Percentiles rank a stretch among this genome's conserved stretches.
These are phyloP conservation scores for Thelonectria rubi DNA, from an alignment of 2,329 filamentous ascomycete genomes.

Conservation along the genomic window DNA sequence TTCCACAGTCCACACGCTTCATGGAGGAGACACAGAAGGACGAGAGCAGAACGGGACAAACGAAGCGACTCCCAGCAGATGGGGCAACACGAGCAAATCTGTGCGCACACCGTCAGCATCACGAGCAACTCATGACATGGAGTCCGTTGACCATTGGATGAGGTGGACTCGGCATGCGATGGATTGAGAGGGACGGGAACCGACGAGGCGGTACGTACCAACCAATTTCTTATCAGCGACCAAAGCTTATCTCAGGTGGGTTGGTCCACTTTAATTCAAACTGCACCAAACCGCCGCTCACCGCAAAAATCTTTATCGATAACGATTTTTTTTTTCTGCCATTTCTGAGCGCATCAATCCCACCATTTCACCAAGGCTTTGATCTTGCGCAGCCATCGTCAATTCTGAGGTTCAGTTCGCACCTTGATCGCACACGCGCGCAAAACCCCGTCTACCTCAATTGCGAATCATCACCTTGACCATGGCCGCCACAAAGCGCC, in stretches of 20 bases:
- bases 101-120: not conserved
- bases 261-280: not conserved
- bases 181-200: not conserved
- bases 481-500: constrained; percentile 55
- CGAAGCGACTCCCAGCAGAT: not conserved
- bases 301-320: constrained; percentile 43
- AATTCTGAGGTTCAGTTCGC: not conserved
- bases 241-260: constrained; percentile 10
- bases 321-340: constrained; percentile 39
- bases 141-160: not conserved
- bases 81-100: not conserved
- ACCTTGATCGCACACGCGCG: not conserved
- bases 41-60: not conserved
- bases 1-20: not conserved
- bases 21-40: not conserved
- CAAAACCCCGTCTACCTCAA: not conserved
- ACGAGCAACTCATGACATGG: not conserved
- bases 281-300: not conserved
- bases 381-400: constrained; percentile 29
- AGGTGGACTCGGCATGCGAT: no score
- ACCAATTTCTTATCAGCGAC: not conserved
- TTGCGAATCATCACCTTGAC: not conserved
- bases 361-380: constrained; percentile 31
- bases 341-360: constrained; percentile 25
- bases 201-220: constrained; percentile 13